phyloP scores from a whole-genome alignment of 495 filamentous ascomycete species.

The Parathielavia hyrcaniae region DNA sequence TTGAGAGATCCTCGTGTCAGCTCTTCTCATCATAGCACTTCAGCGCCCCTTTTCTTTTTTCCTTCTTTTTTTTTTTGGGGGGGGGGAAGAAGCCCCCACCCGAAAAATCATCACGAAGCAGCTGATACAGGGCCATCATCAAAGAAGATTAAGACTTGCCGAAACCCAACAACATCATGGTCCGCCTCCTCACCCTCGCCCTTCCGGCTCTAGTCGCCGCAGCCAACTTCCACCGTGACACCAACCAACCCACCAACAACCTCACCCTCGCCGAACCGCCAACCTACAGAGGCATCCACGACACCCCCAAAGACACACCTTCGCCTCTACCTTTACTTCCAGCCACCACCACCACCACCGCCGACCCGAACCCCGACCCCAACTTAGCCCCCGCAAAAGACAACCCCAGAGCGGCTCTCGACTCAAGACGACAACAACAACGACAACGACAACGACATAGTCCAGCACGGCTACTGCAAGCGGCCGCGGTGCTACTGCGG shows the following conservation, averaged over 20 bases:
- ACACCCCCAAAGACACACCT: background rate
- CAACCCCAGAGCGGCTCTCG: too few species aligned
- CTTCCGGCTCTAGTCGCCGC: background rate
- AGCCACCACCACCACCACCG: background rate
- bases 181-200: background rate
- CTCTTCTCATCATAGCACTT: too few species aligned
- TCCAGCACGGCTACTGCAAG: too few species aligned
- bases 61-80: too few species aligned
- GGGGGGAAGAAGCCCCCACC: background rate
- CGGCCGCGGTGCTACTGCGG: background rate
- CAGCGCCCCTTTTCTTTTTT: background rate
- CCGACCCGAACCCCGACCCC: too few species aligned
- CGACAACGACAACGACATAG: too few species aligned
- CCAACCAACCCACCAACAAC: background rate
- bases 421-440: too few species aligned
- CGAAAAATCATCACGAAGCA: too few species aligned
- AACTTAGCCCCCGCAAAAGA: too few species aligned
- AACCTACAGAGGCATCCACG: background rate
- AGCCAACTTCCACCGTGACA: background rate
- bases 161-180: background rate
- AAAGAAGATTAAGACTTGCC: background rate
- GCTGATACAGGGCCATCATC: background rate
- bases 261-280: background rate
- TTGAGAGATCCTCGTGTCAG: too few species aligned
- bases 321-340: too few species aligned